Base-by-base conservation (phyloP, 192 early-diverging fungal species). In the Linnemannia schmuckeri region DNA sequence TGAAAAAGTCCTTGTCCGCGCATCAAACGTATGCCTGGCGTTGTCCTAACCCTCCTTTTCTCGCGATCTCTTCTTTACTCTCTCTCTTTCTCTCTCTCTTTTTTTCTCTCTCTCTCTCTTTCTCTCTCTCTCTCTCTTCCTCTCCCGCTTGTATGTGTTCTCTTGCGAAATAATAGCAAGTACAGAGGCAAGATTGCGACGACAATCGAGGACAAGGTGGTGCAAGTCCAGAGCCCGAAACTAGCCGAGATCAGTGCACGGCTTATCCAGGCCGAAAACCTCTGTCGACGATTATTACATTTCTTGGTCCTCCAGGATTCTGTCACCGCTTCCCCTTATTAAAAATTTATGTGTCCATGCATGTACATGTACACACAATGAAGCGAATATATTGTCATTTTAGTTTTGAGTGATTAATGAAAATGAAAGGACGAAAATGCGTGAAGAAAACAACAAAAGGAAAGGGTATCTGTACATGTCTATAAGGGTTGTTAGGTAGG, bases 141-240 rank as follows among this genome's bases (percentile, higher is more conserved):
- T 8, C 41, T 27, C 41, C 2, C 30, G 0, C 30, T 38, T 6
- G n/a, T 30, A 13, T 72, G 8, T 46, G 10, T 24, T 40, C 7
- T 72, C 22, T 27, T 9, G 7, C 37, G 27, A 18, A 20, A 27
- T 15, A 37, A 71, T 46, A 87, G 85, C 66, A 87, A 87, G 81
- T 87, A 87, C 66, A 24, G 85, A 30, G 85, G 85, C 22, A 87
- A 87, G 68, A 52, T 87, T 70, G 85, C 85, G 33, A 81, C 85
- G 33, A 87, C 85, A 7, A 20, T 87, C 27, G 85, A 87, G 70
- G 85, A 87, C 76, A 87, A 87, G n/a, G 80, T 81, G 55, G 76
- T 87, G 15, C 85, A 87, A 37, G 85, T 87, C 0, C 57, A 87
- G 47, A 81, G 85, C 46, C 68, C 85, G 1, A 87, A 81, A 42